Percentiles rank a stretch among this genome's conserved stretches.
These are phyloP conservation scores for Sporothrix protearum DNA, from an alignment of 2,329 filamentous ascomycete genomes.

Conservation along the genomic window DNA sequence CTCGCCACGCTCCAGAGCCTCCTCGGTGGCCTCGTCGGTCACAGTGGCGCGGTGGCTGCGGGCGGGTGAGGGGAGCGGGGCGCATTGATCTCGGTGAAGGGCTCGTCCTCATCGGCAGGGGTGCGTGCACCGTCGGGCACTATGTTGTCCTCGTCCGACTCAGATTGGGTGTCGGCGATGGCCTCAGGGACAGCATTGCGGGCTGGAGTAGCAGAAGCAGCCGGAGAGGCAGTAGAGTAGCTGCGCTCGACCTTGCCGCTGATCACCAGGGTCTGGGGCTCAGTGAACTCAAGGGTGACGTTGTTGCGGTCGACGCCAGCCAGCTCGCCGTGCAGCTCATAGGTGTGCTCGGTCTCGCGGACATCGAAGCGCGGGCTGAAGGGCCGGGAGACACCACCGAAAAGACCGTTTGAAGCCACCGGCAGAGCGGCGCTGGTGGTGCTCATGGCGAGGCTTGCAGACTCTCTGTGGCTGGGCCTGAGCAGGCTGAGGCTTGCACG, in stretches of 20 bases:
- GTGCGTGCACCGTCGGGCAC: slow-evolving; percentile 11
- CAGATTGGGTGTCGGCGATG: slow-evolving; percentile 16
- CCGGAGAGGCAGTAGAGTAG: slow-evolving; percentile 50
- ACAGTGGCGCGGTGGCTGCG: slow-evolving; percentile 58
- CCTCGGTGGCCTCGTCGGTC: slow-evolving; percentile 53
- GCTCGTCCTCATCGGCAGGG: slow-evolving; percentile 36
- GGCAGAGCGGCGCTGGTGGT: slow-evolving; percentile 1
- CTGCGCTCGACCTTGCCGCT: slow-evolving; percentile 65
- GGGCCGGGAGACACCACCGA: slow-evolving; percentile 17
- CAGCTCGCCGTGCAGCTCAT: slow-evolving; percentile 77
- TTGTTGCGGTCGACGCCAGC: slow-evolving; percentile 72
- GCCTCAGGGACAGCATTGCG: slow-evolving; percentile 13
- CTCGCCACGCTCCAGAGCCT: slow-evolving; percentile 31
- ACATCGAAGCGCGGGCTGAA: slow-evolving; percentile 79
- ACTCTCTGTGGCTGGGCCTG: slow-evolving; percentile 11
- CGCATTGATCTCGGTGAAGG: slow-evolving; percentile 39
- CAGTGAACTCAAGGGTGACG: slow-evolving; percentile 73
- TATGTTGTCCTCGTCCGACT: slow-evolving; percentile 28
- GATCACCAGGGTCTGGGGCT: slow-evolving; percentile 68
- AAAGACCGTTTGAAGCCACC: slow-evolving; percentile 27
- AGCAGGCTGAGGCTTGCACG: slow-evolving; percentile 24
- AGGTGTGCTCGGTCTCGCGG: slow-evolving; percentile 63
- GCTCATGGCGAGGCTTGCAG: slow-evolving; percentile 6
- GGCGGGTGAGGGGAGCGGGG: slow-evolving; percentile 32
- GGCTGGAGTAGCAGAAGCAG: neutral